A percentile compares a stretch with the other conserved stretches of the same genome.
phyloP scores from a whole-genome alignment of 2,329 filamentous ascomycete species.

The Sporothrix brasiliensis region DNA sequence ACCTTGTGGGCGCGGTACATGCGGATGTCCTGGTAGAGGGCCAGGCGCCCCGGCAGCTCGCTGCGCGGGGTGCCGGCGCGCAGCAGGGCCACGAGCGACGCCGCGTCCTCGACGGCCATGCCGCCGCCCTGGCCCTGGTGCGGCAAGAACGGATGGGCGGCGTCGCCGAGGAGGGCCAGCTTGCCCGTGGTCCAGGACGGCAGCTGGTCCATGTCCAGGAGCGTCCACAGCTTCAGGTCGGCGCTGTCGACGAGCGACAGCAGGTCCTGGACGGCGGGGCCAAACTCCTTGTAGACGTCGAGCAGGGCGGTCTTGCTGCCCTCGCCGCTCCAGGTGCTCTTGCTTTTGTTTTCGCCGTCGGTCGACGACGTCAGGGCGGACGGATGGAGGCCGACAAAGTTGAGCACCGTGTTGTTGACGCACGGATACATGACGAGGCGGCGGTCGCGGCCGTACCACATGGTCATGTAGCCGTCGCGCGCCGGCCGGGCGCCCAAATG shows the following conservation, averaged over 20 bases:
- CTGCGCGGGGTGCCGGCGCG: not conserved
- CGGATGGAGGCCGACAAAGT: not conserved
- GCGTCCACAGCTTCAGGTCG: constrained; percentile 9
- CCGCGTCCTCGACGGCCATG: constrained; percentile 6
- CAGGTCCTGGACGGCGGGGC: not conserved
- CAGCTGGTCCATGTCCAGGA: not conserved
- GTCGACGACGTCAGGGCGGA: not conserved
- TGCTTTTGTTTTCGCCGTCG: not conserved
- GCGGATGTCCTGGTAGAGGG: not conserved
- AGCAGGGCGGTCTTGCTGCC: constrained; percentile 2
- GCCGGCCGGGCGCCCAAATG: not conserved
- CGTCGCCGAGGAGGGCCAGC: not conserved
- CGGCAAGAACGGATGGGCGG: not conserved
- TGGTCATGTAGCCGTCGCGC: not conserved
- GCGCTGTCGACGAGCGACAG: not conserved
- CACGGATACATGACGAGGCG: constrained; percentile 7
- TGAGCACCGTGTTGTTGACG: constrained; percentile 11
- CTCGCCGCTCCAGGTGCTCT: not conserved
- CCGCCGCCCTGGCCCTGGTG: constrained; percentile 3
- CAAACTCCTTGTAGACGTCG: constrained; percentile 3
- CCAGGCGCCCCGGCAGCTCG: not conserved
- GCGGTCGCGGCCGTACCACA: constrained; percentile 8
- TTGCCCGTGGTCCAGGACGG: not conserved
- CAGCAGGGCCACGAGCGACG: not conserved
- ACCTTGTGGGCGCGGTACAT: not conserved